These are phyloP conservation scores for Fusarium sp. DNA, from an alignment of 2,329 filamentous ascomycete genomes.

Conservation along the genomic window DNA sequence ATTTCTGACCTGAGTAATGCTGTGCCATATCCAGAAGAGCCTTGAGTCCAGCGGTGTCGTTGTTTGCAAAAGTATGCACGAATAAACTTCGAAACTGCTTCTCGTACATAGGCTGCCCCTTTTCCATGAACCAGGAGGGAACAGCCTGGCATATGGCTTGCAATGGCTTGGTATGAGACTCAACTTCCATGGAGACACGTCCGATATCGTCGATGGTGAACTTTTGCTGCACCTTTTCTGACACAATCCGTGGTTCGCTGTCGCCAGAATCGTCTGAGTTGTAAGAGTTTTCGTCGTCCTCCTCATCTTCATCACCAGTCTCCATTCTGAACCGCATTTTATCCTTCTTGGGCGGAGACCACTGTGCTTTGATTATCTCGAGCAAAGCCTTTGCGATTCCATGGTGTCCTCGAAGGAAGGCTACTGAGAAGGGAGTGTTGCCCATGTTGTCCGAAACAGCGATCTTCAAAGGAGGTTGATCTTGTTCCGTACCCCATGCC, in stretches of 20 bases:
- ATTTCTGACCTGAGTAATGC: slow-evolving; percentile 58
- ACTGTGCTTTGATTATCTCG: slow-evolving; percentile 78
- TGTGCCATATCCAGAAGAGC: slow-evolving; percentile 69
- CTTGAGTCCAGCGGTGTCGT: slow-evolving; percentile 67
- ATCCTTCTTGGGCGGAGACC: slow-evolving; percentile 67
- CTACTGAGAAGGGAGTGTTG: slow-evolving; percentile 75
- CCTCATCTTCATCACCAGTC: slow-evolving; percentile 53
- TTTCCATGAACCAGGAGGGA: slow-evolving; percentile 51
- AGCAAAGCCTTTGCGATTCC: slow-evolving; percentile 75
- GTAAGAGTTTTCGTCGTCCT: slow-evolving; percentile 53
- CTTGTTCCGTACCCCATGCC: slow-evolving; percentile 66
- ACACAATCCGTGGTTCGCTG: slow-evolving; percentile 60
- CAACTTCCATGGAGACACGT: slow-evolving; percentile 75
- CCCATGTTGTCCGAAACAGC: slow-evolving; percentile 65
- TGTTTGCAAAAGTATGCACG: slow-evolving; percentile 62
- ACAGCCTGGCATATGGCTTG: slow-evolving; percentile 61
- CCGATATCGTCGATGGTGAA: slow-evolving; percentile 84
- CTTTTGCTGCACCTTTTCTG: slow-evolving; percentile 71
- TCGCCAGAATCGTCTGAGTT: slow-evolving; percentile 48
- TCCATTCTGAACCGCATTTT: slow-evolving; percentile 65
- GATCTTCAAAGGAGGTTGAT: slow-evolving; percentile 73
- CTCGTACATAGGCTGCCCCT: slow-evolving; percentile 44
- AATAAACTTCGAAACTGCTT: slow-evolving; percentile 51
- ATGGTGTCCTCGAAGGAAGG: slow-evolving; percentile 74
- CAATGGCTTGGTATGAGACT: slow-evolving; percentile 71